Conservation (phyloP, 2,329 filamentous ascomycete genomes). For the Colletotrichum sp. region DNA sequence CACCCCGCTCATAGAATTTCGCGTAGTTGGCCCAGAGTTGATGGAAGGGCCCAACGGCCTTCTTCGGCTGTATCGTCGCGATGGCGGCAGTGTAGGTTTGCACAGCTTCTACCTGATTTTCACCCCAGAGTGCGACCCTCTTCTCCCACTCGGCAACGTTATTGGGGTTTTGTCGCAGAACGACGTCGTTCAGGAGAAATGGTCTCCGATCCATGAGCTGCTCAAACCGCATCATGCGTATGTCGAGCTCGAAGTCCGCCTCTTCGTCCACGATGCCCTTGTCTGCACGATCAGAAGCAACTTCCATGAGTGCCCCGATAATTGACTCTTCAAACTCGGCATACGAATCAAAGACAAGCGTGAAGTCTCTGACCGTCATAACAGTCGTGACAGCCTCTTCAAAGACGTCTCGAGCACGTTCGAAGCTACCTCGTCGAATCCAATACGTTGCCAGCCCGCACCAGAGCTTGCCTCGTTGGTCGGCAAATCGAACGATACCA, state of each 20-base stretch:
- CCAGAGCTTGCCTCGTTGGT: conserved; percentile 95
- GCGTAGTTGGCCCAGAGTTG: conserved; percentile 97
- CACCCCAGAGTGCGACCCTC: conserved; percentile 91
- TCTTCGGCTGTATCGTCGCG: conserved; percentile 90
- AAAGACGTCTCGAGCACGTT: conserved; percentile 89
- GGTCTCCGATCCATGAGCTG: conserved; percentile 96
- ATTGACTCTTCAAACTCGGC: conserved; percentile 97
- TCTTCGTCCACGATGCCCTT: conserved; percentile 80
- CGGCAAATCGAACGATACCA: conserved; percentile 87
- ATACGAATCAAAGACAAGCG: conserved; percentile 94
- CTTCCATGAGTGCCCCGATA: conserved; percentile 89
- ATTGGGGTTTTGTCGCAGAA: conserved; percentile 94
- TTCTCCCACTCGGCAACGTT: conserved; percentile 98
- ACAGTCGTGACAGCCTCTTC: conserved; percentile 97
- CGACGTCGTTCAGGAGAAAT: conserved; percentile 94
- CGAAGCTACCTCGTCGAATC: conserved; percentile 92
- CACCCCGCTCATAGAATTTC: conserved; percentile 92
- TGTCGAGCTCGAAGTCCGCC: conserved; percentile 92
- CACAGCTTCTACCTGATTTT: conserved; percentile 89
- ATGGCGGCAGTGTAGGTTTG: conserved; percentile 96
- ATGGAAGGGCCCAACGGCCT: conserved; percentile 90
- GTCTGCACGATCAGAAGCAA: conserved; percentile 79
- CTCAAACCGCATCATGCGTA: conserved; percentile 97
- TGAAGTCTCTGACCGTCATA: conserved; percentile 98
- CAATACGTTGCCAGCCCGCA: conserved; percentile 94